A percentile compares a stretch with the other conserved stretches of the same genome.
These are phyloP conservation scores for Colletotrichum somersetense DNA, from an alignment of 2,329 filamentous ascomycete species.

Conservation along the genomic window DNA sequence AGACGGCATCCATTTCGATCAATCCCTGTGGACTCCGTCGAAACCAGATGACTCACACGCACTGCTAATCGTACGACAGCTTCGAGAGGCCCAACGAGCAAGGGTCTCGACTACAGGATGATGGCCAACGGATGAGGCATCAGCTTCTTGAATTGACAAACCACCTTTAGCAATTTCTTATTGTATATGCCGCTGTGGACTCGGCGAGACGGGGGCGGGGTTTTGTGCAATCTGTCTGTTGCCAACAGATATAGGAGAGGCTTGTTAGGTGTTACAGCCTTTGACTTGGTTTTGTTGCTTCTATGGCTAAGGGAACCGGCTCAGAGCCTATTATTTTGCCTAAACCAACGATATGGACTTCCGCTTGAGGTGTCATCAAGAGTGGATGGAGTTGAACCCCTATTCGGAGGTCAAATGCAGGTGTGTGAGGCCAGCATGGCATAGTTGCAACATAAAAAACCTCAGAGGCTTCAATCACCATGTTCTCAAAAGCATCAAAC, in stretches of 20 bases:
- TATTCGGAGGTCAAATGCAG: no score
- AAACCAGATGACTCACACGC: neutral
- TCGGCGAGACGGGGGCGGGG: neutral
- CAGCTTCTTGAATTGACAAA: no score
- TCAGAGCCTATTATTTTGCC: neutral
- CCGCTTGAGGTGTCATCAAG: neutral
- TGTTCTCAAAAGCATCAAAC: neutral
- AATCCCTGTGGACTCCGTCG: no score
- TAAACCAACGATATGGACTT: no score
- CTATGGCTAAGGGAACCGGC: neutral
- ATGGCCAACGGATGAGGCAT: neutral
- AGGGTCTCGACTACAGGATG: no score
- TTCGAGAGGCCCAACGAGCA: neutral
- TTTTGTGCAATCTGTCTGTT: neutral
- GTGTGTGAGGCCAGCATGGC: neutral
- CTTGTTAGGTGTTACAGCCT: neutral
- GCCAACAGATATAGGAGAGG: no score
- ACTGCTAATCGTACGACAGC: no score
- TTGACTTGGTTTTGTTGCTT: neutral
- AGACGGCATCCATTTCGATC: neutral
- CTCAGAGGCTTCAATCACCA: neutral
- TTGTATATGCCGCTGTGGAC: neutral
- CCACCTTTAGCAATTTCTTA: neutral
- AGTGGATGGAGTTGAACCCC: no score
- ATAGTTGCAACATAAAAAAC: neutral